Evolutionary conservation across 768 basidiomycete genomes (phyloP), one percentile per base, ranked within the genome.

Genomic region (Calocybe indica): DNA sequence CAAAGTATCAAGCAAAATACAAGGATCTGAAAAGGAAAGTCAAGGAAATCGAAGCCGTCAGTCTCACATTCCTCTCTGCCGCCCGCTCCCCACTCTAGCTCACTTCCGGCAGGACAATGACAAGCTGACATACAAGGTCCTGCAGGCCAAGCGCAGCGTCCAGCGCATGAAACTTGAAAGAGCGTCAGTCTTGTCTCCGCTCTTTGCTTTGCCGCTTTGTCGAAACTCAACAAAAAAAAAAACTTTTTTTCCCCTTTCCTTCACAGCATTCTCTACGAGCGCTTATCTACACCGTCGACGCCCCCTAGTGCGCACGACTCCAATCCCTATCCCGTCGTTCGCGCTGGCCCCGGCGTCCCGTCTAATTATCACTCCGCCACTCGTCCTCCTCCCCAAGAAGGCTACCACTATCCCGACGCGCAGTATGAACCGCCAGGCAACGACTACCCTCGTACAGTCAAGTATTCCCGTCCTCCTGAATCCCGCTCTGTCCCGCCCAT

Each of bases 1-100:
- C 79, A 60, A 91, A 89, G 66, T 92, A 92, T 63, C 85, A 88
- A 50, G 77, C 80, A 59, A 92, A 92, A 67, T 92, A 92, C 71
- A 88, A 82, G 64, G 89, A 92, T 49, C 72, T 92, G 53, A 91
- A 88, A 65, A 78, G 83, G 67, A 91, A 90, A 69, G 88, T 92
- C 49, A 85, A 82, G 62, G 88, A 92, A 66, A 86, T 92, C 53
- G 90, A 92, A 68, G 65, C 73, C 31, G 90, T 89, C 51, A 56
- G 85, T 78, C 55, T 37, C 37, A 50, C 34, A 44, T 49, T 46
- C 34, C 45, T 41, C 44, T 54, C 14, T 52, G 36, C n/a, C n/a
- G n/a, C n/a, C n/a, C n/a, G n/a, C 37, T 39, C 22, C 14, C 44
- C 31, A 38, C 52, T 43, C 49, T 35, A 52, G 56, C 49, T 55